Base-by-base conservation (phyloP, 345 rosid genomes). In the Cardiospermum halicacabum region DNA sequence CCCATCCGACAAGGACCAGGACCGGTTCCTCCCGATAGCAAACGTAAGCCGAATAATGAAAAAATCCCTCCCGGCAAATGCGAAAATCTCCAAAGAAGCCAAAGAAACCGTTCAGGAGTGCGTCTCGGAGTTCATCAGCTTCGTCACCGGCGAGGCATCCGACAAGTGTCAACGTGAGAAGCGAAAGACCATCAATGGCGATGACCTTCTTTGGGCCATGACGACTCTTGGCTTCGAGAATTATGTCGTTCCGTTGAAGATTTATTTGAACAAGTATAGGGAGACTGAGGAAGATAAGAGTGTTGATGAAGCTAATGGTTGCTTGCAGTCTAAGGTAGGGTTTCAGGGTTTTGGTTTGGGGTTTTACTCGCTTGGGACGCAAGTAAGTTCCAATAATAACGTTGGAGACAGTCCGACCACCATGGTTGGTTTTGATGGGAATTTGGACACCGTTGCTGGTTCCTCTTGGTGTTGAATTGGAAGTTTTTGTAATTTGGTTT, bases 81-180 rank as follows among this genome's bases (percentile, higher is more conserved):
- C 73, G 0, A 76, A 76, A 37, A 76, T 76, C 2, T 76, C 80
- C 3, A 76, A 76, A 27, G 77, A 76, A 8, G 74, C 77, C 37
- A 76, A 76, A 42, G 77, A 76, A 27, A 76, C 72, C 3, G 80
- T 76, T 16, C 80, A 76, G n/a, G 80, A 76, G 61, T 76, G 80
- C 11, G 77, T 76, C 0, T 76, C 77, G 2, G 80, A 76, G 74
- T 72, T 76, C 80, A 76, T 76, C 19, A 76, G 76, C 68, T 76
- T 76, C 68, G 57, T 76, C 58, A 76, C 80, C 0, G 80, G 80
- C 0, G 80, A 76, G 30, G 80, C 80, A 9, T 72, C 80, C 0
- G 77, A 76, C 19, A 76, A 76, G 65, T 76, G 80, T 26, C 80
- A 69, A 11, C 55, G 68, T 32, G 80, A 76, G 57, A 76, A 72